Conservation (phyloP, 208 protist genomes). For the Crithidia brevicula region DNA sequence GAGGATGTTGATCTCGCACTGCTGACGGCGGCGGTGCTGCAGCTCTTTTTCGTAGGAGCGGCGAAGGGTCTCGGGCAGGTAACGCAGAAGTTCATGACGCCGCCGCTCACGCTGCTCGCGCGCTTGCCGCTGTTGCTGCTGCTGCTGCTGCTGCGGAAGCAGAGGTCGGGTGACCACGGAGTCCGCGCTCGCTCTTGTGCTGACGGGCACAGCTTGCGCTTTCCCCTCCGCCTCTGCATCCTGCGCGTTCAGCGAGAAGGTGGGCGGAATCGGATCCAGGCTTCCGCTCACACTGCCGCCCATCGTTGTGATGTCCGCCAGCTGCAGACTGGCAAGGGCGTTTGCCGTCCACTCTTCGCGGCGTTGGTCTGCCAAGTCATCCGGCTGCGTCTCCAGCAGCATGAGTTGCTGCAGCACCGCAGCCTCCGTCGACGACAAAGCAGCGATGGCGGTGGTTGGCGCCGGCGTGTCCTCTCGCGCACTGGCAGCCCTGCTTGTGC, state of each 20-base stretch:
- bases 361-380: conserved; percentile 36
- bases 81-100: conserved; percentile 31
- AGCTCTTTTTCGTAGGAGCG: conserved; percentile 48
- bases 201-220: too few species aligned
- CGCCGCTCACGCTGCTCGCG: conserved; percentile 24
- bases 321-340: conserved; percentile 18
- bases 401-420: conserved; percentile 36
- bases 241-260: neutral
- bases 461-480: neutral
- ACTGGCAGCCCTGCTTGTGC: neutral
- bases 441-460: neutral
- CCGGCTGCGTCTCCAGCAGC: conserved; percentile 50
- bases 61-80: conserved; percentile 34
- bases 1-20: conserved; percentile 80
- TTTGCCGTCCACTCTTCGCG: conserved; percentile 21
- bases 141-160: neutral
- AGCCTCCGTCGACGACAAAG: conserved; percentile 18
- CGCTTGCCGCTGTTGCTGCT: neutral
- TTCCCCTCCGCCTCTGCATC: neutral
- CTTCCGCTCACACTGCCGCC: conserved; percentile 42
- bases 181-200: too few species aligned
- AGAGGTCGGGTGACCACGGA: too few species aligned
- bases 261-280: neutral
- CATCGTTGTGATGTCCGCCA: conserved; percentile 31
- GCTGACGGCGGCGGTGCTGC: conserved; percentile 49